Percentiles rank a stretch among this genome's conserved stretches.
phyloP scores from a whole-genome alignment of 2,329 filamentous ascomycete species.

The Neonectria coccinea region DNA sequence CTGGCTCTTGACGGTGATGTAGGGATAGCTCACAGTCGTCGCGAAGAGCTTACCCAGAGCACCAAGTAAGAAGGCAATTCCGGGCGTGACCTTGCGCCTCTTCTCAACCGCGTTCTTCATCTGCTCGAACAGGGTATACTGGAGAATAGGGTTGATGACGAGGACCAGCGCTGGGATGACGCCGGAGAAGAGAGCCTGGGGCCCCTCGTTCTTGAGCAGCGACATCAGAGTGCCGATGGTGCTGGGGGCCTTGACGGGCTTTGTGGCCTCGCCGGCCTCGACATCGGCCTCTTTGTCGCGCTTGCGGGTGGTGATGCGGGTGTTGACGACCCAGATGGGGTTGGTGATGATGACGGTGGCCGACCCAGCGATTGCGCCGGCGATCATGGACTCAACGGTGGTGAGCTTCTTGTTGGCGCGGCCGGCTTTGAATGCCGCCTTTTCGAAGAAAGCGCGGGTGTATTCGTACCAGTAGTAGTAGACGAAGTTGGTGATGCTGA shows the following conservation, averaged over 20 bases:
- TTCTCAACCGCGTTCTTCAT: constrained; percentile 91
- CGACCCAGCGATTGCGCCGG: constrained; percentile 91
- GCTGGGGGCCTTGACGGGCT: constrained; percentile 67
- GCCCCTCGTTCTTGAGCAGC: constrained; percentile 86
- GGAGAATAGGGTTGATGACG: constrained; percentile 97
- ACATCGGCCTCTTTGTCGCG: constrained; percentile 61
- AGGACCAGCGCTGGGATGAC: constrained; percentile 93
- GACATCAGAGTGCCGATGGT: constrained; percentile 85
- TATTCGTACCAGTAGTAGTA: constrained; percentile 99
- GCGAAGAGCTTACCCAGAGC: constrained; percentile 95
- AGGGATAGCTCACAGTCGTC: constrained; percentile 94
- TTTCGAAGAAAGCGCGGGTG: constrained; percentile 88
- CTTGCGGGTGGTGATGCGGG: constrained; percentile 93
- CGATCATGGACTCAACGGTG: constrained; percentile 93
- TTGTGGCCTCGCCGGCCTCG: constrained; percentile 52
- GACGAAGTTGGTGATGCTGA: constrained; percentile 98
- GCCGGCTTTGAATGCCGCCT: constrained; percentile 77
- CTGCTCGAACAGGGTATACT: constrained; percentile 99
- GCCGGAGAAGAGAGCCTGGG: constrained; percentile 86
- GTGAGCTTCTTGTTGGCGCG: constrained; percentile 85
- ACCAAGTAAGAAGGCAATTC: constrained; percentile 89
- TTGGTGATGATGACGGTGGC: constrained; percentile 97
- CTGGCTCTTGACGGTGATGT: constrained; percentile 98
- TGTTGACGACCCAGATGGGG: constrained; percentile 99
- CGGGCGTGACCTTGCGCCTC: constrained; percentile 79